phyloP scores from a whole-genome alignment of 768 basidiomycete genomes.

The Pulveroboletus sp. region DNA sequence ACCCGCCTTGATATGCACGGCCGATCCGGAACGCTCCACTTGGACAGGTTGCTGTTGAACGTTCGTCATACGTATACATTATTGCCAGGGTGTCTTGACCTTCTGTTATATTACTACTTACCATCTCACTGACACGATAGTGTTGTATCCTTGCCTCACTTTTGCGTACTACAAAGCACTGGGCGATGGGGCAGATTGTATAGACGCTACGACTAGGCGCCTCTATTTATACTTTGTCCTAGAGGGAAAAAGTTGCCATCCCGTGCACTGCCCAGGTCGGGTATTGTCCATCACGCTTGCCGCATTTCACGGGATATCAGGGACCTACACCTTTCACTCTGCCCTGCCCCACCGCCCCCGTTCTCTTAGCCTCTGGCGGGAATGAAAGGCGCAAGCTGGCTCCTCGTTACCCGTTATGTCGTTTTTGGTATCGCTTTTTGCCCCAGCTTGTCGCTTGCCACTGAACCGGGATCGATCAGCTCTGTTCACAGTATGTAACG shows the following conservation, averaged over 20 bases:
- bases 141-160: slow-evolving; percentile 15
- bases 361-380: slow-evolving; percentile 15
- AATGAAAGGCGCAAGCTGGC: slow-evolving; percentile 37
- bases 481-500: slow-evolving; percentile 59
- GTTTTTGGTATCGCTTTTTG: slow-evolving; percentile 46
- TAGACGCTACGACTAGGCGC: too few species aligned
- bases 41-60: background rate
- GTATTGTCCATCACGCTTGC: slow-evolving; percentile 8
- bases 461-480: slow-evolving; percentile 33
- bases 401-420: slow-evolving; percentile 52
- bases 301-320: slow-evolving; percentile 3
- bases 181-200: background rate
- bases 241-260: background rate
- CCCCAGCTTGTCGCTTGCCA: background rate
- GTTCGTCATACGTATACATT: slow-evolving; percentile 15
- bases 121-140: slow-evolving; percentile 16
- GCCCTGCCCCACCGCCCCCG: slow-evolving; percentile 33
- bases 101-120: slow-evolving; percentile 21
- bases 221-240: background rate
- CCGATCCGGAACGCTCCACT: background rate
- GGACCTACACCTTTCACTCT: slow-evolving; percentile 2
- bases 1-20: slow-evolving; percentile 9
- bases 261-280: slow-evolving; percentile 16
- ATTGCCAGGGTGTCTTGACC: slow-evolving; percentile 11
- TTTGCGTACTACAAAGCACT: slow-evolving; percentile 15